Evolutionary conservation across 257 asterid species (phyloP), one percentile per base, ranked within the genome.

Genomic region (Solanum sejunctum): DNA sequence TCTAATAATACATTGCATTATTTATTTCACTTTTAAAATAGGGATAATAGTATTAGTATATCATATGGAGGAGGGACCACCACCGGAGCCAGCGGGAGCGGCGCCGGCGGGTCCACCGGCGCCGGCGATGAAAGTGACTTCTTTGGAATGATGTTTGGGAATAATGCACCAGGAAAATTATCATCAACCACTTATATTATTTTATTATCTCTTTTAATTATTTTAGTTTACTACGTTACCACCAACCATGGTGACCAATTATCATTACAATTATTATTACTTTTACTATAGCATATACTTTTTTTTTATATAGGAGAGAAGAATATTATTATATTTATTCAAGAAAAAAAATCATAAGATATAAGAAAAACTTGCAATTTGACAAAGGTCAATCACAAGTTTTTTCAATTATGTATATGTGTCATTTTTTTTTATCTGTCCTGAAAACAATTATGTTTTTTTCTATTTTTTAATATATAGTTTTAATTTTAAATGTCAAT

Each of bases 141-240:
- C 75, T 92, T 85, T 61, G 93, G 95, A 23, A 93, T 94, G 99
- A 88, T 88, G 86, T 95, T 93, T 64, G 95, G 98, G 77, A 92
- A 85, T 89, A 89, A 84, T 79, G 90, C 94, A 66, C 88, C 93
- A 66, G 87, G 92, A 23, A 77, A 77, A 26, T 26, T 77, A 82
- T 82, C 91, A 70, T 45, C 92, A 87, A 75, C 90, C 85, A 23
- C 89, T 83, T 21, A 58, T 58, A 78, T 79, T 66, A 67, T 89
- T 75, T 71, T 94, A 83, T 87, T 90, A 88, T 90, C 93, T 83
- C 41, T 88, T 91, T 7, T 89, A 80, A 86, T 91, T 90, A 90
- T 89, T 87, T 81, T 91, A 58, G 79, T 89, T 83, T 86, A 90
- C 91, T 86, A 83, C 51, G 66, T 86, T 49, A 87, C 85, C 90